A percentile compares a stretch with the other conserved stretches of the same genome.
Conservation (phyloP, 2,329 filamentous ascomycete species). For the Calonectria montana region DNA sequence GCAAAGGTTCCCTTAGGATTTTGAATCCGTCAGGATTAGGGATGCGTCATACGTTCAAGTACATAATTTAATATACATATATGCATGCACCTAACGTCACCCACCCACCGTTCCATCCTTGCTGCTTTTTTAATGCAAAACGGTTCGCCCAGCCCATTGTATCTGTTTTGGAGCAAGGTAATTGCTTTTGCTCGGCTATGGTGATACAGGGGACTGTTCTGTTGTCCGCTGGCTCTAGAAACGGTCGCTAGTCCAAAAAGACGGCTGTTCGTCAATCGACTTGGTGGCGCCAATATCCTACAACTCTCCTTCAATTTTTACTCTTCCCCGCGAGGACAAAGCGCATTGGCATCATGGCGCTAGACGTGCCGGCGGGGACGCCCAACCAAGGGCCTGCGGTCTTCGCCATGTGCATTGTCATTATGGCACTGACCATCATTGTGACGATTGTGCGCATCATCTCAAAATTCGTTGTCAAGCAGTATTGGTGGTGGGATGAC, state of each 20-base stretch:
- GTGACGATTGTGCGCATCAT: not conserved
- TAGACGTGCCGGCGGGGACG: not conserved
- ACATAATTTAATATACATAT: not conserved
- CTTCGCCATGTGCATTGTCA: not conserved
- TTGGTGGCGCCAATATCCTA: not conserved
- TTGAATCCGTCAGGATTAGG: not conserved
- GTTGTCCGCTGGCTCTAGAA: not conserved
- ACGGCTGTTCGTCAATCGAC: not conserved
- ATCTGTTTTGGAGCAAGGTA: too few species aligned
- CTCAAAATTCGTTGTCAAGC: not conserved
- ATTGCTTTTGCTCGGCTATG: not conserved
- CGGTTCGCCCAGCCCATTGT: not conserved
- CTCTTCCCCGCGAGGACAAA: not conserved
- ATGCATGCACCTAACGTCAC: not conserved
- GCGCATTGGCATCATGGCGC: not conserved
- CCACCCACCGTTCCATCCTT: not conserved
- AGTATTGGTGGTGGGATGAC: conserved; percentile 6
- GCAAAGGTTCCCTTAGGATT: not conserved
- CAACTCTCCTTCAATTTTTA: not conserved
- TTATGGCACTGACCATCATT: not conserved
- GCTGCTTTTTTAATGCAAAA: not conserved
- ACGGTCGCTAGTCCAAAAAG: not conserved
- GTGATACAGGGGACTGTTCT: not conserved
- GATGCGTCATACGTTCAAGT: not conserved
- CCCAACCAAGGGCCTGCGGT: not conserved